A percentile compares a stretch with the other conserved stretches of the same genome.
Evolutionary conservation across 306 rosid species (phyloP).

Genomic region (Nissolia schottii): DNA sequence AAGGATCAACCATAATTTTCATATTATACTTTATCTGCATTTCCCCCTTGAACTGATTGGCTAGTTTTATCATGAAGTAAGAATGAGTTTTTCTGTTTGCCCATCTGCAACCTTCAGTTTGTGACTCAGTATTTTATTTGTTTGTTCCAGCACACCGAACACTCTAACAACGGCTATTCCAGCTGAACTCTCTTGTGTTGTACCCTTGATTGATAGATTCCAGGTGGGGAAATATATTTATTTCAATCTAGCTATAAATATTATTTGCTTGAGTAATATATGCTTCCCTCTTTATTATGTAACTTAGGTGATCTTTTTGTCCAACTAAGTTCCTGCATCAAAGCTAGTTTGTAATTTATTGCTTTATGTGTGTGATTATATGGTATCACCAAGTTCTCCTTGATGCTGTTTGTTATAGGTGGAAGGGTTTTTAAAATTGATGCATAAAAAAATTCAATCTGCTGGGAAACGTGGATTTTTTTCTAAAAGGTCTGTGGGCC

Average conservation of each 20-base stretch:
- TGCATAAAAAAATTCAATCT: slow-evolving; percentile 91
- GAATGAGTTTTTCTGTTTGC: slow-evolving; percentile 2
- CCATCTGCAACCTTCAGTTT: not conserved
- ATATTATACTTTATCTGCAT: not conserved
- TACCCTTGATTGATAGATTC: slow-evolving; percentile 75
- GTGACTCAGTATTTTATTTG: not conserved
- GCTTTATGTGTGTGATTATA: slow-evolving; percentile 5
- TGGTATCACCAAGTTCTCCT: not conserved
- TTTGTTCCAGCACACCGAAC: slow-evolving; percentile 61
- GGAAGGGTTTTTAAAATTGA: slow-evolving; percentile 70
- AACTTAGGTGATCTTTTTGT: slow-evolving; percentile 9
- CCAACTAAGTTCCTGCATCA: slow-evolving; percentile 2
- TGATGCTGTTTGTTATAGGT: slow-evolving; percentile 42
- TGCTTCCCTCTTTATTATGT: not conserved
- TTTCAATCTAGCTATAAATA: not conserved
- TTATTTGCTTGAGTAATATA: not conserved
- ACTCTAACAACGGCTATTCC: slow-evolving; percentile 69
- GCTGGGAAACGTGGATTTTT: slow-evolving; percentile 90
- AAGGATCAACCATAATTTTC: not conserved
- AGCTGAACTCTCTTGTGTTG: slow-evolving; percentile 71
- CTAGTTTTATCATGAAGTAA: not conserved
- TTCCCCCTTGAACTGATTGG: not conserved
- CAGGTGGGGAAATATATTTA: slow-evolving; percentile 52
- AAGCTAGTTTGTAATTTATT: not conserved
- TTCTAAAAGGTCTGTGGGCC: slow-evolving; percentile 67